Evolutionary conservation across 192 early-diverging fungal genomes (phyloP).

Genomic region (Backusella morwellensis): DNA sequence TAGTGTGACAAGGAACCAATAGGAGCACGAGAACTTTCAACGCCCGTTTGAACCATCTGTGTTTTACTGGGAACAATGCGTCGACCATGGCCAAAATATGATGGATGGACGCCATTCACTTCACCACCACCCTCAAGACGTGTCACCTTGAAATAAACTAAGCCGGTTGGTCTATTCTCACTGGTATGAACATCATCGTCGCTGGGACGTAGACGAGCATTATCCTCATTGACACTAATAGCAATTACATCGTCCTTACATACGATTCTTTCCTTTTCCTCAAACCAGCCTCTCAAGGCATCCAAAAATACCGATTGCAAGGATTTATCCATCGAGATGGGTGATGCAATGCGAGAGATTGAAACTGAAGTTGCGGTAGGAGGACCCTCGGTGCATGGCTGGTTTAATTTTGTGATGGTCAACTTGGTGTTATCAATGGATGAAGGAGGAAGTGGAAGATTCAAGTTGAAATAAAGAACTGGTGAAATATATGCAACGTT

Average conservation of each 20-base stretch:
- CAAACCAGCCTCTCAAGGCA: constrained; percentile 64
- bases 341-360: constrained; percentile 66
- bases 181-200: constrained; percentile 16
- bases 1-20: constrained; percentile 28
- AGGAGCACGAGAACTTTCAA: constrained; percentile 60
- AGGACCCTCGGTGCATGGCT: constrained; percentile 22
- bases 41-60: constrained; percentile 61
- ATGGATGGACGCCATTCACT: constrained; percentile 11
- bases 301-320: constrained; percentile 56
- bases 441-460: constrained; percentile 37
- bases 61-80: constrained; percentile 54
- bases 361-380: constrained; percentile 57
- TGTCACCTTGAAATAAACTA: constrained; percentile 51
- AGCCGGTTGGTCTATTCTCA: background rate
- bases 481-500: constrained; percentile 49
- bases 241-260: constrained; percentile 65
- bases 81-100: constrained; percentile 33
- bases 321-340: constrained; percentile 56
- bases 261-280: constrained; percentile 59
- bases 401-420: constrained; percentile 20
- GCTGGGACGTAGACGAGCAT: constrained; percentile 41
- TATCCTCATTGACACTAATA: constrained; percentile 63
- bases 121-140: constrained; percentile 21
- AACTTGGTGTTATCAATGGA: constrained; percentile 8
- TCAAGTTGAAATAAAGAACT: constrained; percentile 58